Percentiles rank a stretch among this genome's conserved stretches.
Conservation (phyloP, 306 rosid genomes). For the Rosa chinensis region DNA sequence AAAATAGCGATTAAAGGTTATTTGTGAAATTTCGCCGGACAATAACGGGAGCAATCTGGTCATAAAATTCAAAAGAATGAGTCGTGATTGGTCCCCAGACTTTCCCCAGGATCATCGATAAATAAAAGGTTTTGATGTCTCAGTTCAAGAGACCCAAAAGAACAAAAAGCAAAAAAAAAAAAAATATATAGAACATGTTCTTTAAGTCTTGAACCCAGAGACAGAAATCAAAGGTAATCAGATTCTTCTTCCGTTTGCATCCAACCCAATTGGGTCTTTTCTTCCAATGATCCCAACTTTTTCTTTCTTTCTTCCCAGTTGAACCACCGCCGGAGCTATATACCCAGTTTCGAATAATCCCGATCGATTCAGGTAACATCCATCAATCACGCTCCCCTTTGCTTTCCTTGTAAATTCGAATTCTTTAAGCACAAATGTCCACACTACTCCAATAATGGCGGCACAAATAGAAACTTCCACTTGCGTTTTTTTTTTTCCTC, state of each 20-base stretch:
- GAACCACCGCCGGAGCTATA: background rate
- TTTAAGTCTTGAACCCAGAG: background rate
- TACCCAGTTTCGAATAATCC: background rate
- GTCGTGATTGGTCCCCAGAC: too few species aligned
- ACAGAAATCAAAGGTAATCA: background rate
- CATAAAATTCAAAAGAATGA: too few species aligned
- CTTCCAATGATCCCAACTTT: background rate
- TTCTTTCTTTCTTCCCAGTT: background rate
- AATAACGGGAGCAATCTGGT: too few species aligned
- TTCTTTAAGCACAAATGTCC: background rate
- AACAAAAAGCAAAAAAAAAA: background rate
- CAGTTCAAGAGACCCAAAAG: too few species aligned
- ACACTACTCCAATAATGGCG: background rate
- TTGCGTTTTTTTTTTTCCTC: background rate
- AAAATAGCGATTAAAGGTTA: too few species aligned
- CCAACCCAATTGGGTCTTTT: background rate
- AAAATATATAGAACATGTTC: background rate
- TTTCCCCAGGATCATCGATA: too few species aligned
- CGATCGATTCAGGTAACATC: constrained; percentile 4
- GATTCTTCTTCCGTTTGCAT: background rate
- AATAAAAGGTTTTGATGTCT: too few species aligned
- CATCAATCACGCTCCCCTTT: background rate
- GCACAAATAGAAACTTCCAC: background rate
- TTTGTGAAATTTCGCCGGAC: too few species aligned
- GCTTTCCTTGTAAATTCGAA: background rate